A percentile compares a stretch with the other conserved stretches of the same genome.
Evolutionary conservation across 1,284 basidiomycete genomes (phyloP).

Genomic region (Trametes hirsuta): DNA sequence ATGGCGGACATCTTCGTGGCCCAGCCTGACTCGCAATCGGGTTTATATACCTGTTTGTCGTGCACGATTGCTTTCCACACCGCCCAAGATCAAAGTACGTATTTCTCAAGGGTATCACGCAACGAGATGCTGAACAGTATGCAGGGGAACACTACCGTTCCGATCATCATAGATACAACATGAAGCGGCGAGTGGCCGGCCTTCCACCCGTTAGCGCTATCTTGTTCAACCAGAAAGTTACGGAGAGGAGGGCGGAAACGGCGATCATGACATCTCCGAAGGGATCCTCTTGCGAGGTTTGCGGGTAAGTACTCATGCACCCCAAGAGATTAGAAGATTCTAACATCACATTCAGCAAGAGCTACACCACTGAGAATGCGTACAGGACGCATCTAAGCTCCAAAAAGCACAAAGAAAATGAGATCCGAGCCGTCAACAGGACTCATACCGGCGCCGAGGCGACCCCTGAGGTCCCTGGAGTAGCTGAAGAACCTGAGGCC

Average conservation of each 20-base stretch:
- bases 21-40: constrained; percentile 9
- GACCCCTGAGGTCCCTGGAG: constrained; percentile 12
- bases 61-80: constrained; percentile 90
- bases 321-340: constrained; percentile 4
- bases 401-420: constrained; percentile 89
- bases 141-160: constrained; percentile 86
- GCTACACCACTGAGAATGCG: constrained; percentile 89
- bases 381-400: constrained; percentile 88
- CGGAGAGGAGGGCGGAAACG: constrained; percentile 76
- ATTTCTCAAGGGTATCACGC: background rate
- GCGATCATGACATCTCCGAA: constrained; percentile 68
- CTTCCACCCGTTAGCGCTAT: constrained; percentile 84
- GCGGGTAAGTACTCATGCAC: constrained; percentile 61
- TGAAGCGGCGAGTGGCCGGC: constrained; percentile 94
- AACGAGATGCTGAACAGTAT: background rate
- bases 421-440: constrained; percentile 52
- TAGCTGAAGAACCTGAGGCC: constrained; percentile 10
- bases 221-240: constrained; percentile 91
- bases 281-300: constrained; percentile 75
- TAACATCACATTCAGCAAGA: constrained; percentile 65
- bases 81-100: constrained; percentile 84
- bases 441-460: constrained; percentile 11
- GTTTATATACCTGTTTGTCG: constrained; percentile 89
- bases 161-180: constrained; percentile 97
- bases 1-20: constrained; percentile 21